These are phyloP conservation scores for Pichia sp. DNA, from an alignment of 1,139 yeast genomes.

Conservation along the genomic window DNA sequence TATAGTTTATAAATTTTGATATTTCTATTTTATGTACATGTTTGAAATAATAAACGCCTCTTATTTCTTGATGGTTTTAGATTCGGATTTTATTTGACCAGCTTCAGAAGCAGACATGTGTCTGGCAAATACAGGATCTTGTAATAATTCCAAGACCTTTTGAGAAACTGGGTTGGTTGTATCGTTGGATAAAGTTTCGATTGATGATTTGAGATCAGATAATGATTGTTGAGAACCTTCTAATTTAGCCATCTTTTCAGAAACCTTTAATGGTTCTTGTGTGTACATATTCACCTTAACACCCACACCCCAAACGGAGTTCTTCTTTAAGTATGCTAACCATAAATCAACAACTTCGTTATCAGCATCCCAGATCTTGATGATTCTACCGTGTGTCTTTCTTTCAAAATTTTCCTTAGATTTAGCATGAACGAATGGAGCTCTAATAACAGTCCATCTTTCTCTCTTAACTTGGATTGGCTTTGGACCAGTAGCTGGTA, in stretches of 20 bases:
- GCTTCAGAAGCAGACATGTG: slow-evolving; percentile 33
- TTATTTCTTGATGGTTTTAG: not conserved
- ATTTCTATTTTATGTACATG: slow-evolving; percentile 4
- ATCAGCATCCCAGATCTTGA: slow-evolving; percentile 80
- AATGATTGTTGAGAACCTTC: slow-evolving; percentile 23
- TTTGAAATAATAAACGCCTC: not conserved
- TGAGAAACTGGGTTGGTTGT: slow-evolving; percentile 56
- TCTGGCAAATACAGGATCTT: slow-evolving; percentile 60
- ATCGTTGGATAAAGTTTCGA: slow-evolving; percentile 25
- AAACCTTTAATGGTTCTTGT: slow-evolving; percentile 51
- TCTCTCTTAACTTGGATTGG: slow-evolving; percentile 74
- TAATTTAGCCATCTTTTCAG: slow-evolving; percentile 32
- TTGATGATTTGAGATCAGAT: slow-evolving; percentile 21
- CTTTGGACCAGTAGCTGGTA: slow-evolving; percentile 72
- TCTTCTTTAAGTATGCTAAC: slow-evolving; percentile 75
- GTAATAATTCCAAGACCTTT: slow-evolving; percentile 71
- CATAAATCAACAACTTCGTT: slow-evolving; percentile 83
- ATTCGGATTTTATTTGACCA: slow-evolving; percentile 20
- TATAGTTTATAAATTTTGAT: not conserved
- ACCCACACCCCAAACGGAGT: slow-evolving; percentile 80
- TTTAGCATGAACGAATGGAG: slow-evolving; percentile 95
- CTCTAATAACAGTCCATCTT: slow-evolving; percentile 89
- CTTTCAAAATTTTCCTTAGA: slow-evolving; percentile 94
- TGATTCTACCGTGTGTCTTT: slow-evolving; percentile 71
- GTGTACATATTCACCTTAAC: slow-evolving; percentile 71